These are phyloP conservation scores for Phytophthora idaei DNA, from an alignment of 352 stramenopile genomes.

Conservation along the genomic window DNA sequence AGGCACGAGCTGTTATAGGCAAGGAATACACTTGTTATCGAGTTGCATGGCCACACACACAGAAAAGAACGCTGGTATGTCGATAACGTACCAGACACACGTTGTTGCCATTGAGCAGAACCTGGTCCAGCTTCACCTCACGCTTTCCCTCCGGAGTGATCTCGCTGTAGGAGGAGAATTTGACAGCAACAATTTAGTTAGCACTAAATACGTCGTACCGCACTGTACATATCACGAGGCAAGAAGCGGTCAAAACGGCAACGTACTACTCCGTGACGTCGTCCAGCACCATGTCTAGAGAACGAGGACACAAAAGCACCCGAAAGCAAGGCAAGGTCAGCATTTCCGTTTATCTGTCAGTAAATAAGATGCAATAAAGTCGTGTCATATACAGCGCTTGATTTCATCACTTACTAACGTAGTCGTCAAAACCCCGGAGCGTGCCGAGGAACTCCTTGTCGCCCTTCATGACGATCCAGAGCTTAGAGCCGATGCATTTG, in stretches of 20 bases:
- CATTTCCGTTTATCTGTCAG: background rate
- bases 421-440: slow-evolving; percentile 95
- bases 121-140: slow-evolving; percentile 91
- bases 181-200: background rate
- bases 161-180: slow-evolving; percentile 47
- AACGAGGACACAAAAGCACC: slow-evolving; percentile 7
- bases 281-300: slow-evolving; percentile 91
- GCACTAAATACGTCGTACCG: background rate
- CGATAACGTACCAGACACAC: slow-evolving; percentile 85
- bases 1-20: slow-evolving; percentile 66
- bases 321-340: background rate
- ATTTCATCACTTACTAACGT: slow-evolving; percentile 90
- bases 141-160: slow-evolving; percentile 89
- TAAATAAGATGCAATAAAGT: background rate
- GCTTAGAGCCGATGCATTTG: slow-evolving; percentile 98
- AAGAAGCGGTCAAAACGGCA: slow-evolving; percentile 6
- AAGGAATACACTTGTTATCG: slow-evolving; percentile 17
- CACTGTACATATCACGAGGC: background rate
- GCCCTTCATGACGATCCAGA: slow-evolving; percentile 99
- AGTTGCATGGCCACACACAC: background rate
- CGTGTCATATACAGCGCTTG: background rate
- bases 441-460: slow-evolving; percentile 96
- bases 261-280: slow-evolving; percentile 95
- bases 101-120: slow-evolving; percentile 99
- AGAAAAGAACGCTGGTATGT: background rate